Percentiles rank a stretch among this genome's conserved stretches.
Conservation (phyloP, 768 basidiomycete species). For the Neoboletus subvelutipes region DNA sequence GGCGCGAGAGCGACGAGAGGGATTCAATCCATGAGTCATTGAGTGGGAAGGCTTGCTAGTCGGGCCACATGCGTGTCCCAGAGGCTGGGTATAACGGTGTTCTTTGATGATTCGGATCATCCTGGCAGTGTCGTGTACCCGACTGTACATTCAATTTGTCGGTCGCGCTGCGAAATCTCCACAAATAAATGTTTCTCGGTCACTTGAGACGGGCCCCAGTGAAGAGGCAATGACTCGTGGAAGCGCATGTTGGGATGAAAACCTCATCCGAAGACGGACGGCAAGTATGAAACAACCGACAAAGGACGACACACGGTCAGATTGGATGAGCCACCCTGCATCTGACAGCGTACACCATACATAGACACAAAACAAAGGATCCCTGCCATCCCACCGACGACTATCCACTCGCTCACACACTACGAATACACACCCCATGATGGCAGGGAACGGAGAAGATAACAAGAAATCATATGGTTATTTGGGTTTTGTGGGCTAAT, state of each 20-base stretch:
- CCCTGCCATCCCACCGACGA: not conserved
- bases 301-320: not conserved
- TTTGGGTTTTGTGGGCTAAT: not conserved
- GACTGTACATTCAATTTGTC: not conserved
- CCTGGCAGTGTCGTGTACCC: not conserved
- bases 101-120: not conserved
- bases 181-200: not conserved
- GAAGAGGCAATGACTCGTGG: too few relatives aligned
- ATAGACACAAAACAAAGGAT: not conserved
- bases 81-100: not conserved
- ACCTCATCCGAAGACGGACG: not conserved
- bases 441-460: not conserved
- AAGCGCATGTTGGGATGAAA: too few relatives aligned
- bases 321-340: not conserved
- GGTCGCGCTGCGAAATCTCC: not conserved
- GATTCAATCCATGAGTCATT: not conserved
- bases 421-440: not conserved
- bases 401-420: not conserved
- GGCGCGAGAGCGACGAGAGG: conserved; percentile 14
- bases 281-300: not conserved
- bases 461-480: not conserved
- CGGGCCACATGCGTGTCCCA: too few relatives aligned
- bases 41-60: too few relatives aligned
- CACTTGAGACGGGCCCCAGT: too few relatives aligned
- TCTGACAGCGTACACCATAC: not conserved